phyloP scores from a whole-genome alignment of 345 rosid genomes.

The Erysimum cheiranthoides region DNA sequence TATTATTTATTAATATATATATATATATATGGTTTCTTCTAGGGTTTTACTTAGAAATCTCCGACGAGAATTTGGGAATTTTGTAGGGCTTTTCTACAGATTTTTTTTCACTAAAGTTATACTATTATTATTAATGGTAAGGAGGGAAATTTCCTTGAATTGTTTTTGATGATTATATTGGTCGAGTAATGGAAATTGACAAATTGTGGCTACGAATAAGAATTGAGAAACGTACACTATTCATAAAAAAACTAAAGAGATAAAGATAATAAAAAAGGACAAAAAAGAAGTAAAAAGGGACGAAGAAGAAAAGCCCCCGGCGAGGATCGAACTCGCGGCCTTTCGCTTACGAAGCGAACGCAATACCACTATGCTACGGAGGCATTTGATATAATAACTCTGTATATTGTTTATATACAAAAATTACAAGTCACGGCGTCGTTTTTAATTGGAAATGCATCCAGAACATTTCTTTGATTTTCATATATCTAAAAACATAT shows the following conservation, averaged over 20 bases:
- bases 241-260: background rate
- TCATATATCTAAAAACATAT: no score
- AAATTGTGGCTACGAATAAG: conserved; percentile 26
- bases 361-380: conserved; percentile 99
- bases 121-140: conserved; percentile 8
- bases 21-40: background rate
- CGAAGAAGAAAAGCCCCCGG: conserved; percentile 51
- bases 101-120: background rate
- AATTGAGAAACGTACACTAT: background rate
- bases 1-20: background rate
- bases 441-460: background rate
- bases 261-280: background rate
- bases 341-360: conserved; percentile 99
- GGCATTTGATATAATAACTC: conserved; percentile 12
- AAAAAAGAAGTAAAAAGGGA: background rate
- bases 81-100: conserved; percentile 22
- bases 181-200: background rate
- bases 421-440: no score
- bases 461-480: background rate
- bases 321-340: conserved; percentile 99
- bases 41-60: conserved; percentile 47
- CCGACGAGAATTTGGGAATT: conserved; percentile 31
- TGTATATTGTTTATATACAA: rapidly evolving
- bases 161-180: conserved; percentile 6
- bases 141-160: conserved; percentile 3